phyloP scores from a whole-genome alignment of 305 asterid genomes.

The Fraxinus greggii region DNA sequence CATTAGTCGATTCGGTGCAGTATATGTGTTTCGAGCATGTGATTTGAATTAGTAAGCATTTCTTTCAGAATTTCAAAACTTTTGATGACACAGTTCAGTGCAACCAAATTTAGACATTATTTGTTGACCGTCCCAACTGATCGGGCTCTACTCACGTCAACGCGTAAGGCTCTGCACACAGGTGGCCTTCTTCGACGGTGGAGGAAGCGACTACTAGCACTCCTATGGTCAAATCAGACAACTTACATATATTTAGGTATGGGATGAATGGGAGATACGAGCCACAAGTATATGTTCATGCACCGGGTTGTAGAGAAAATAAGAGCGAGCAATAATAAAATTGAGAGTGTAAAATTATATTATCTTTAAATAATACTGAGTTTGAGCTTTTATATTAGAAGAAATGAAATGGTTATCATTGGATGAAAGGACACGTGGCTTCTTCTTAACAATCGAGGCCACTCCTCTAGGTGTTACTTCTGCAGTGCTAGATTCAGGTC shows the following conservation, averaged over 20 bases:
- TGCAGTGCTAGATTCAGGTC: neutral
- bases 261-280: neutral
- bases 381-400: neutral
- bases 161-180: neutral
- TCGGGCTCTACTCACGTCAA: neutral
- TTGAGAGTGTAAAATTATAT: neutral
- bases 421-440: neutral
- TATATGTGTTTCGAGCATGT: neutral
- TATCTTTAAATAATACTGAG: neutral
- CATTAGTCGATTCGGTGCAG: neutral
- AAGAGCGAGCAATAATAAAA: neutral
- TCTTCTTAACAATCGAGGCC: neutral
- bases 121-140: neutral
- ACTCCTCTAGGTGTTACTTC: neutral
- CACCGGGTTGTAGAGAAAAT: neutral
- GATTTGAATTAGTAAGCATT: neutral
- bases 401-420: too few relatives aligned
- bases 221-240: neutral
- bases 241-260: neutral
- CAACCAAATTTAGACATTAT: neutral
- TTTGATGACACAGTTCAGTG: neutral
- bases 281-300: neutral
- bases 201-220: neutral
- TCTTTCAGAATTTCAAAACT: neutral
- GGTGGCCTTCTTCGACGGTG: neutral